Evolutionary conservation across 129 eudicot species (phyloP).

Genomic region (Flaveria bidentis): DNA sequence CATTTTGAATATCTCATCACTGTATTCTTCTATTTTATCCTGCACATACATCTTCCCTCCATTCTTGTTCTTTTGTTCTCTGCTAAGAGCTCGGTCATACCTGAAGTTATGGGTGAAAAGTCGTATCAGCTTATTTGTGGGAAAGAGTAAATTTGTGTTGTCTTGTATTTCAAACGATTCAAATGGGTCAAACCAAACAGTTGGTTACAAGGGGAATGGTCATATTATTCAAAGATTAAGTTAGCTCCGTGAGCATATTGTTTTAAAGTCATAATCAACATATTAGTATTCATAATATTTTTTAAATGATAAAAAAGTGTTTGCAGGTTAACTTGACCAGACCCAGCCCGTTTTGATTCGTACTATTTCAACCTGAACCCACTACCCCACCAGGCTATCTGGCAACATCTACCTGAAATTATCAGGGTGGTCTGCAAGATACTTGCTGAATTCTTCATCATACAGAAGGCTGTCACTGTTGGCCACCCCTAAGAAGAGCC

Average conservation of each 20-base stretch:
- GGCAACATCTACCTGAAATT: slow-evolving; percentile 53
- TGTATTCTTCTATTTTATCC: slow-evolving; percentile 94
- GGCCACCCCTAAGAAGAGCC: slow-evolving; percentile 98
- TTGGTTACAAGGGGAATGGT: neutral
- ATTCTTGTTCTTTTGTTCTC: slow-evolving; percentile 81
- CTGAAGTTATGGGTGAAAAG: slow-evolving; percentile 42
- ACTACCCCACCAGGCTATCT: neutral
- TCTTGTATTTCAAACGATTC: neutral
- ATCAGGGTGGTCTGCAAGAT: slow-evolving; percentile 72
- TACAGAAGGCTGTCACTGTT: slow-evolving; percentile 89
- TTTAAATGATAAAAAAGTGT: neutral
- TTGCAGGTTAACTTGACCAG: neutral
- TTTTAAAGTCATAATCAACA: too few species aligned
- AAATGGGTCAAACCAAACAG: neutral
- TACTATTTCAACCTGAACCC: slow-evolving; percentile 3
- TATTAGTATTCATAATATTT: too few species aligned
- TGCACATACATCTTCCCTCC: slow-evolving; percentile 99
- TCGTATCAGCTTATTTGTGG: neutral
- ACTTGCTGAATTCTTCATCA: slow-evolving; percentile 82
- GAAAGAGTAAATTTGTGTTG: neutral
- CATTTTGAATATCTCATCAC: slow-evolving; percentile 80
- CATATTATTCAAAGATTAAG: neutral
- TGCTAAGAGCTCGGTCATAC: slow-evolving; percentile 86
- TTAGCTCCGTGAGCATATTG: neutral
- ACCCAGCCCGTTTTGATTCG: neutral